Evolutionary conservation across 2,329 filamentous ascomycete genomes (phyloP).

Genomic region (Clarireedia hainanense): DNA sequence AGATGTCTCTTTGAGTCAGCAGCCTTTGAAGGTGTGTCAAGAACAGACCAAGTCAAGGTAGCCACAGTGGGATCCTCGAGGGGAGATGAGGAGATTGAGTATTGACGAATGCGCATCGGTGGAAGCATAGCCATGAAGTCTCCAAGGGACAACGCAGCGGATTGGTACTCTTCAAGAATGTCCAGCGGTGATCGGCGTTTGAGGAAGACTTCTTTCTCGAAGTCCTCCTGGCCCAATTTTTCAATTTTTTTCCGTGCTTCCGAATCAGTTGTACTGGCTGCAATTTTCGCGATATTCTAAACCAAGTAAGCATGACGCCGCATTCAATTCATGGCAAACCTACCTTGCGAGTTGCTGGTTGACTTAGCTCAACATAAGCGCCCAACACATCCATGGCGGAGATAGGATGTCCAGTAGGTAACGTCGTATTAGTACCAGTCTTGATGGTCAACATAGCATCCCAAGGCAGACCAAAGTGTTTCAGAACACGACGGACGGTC

Average conservation of each 20-base stretch:
- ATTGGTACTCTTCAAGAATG: conserved; percentile 56
- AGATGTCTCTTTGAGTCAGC: conserved; percentile 30
- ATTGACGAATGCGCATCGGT: conserved; percentile 71
- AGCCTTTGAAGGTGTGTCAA: conserved; percentile 38
- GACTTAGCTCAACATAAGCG: conserved; percentile 51
- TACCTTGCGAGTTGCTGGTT: conserved; percentile 45
- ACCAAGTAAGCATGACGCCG: background rate
- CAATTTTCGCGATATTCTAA: conserved; percentile 38
- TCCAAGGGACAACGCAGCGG: conserved; percentile 53
- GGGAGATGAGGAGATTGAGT: conserved; percentile 72
- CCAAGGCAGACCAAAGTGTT: conserved; percentile 6
- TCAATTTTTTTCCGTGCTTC: conserved; percentile 35
- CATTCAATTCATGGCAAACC: conserved; percentile 9
- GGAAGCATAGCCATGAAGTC: conserved; percentile 65
- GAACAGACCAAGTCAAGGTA: conserved; percentile 53
- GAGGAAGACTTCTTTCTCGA: conserved; percentile 24
- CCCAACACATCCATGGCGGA: conserved; percentile 46
- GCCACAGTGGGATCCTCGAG: conserved; percentile 56
- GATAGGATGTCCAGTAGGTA: conserved; percentile 40
- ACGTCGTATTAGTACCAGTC: conserved; percentile 31
- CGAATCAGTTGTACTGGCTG: conserved; percentile 39
- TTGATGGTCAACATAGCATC: conserved; percentile 47
- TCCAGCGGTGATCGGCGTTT: conserved; percentile 60
- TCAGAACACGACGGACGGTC: conserved; percentile 23
- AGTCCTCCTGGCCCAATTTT: conserved; percentile 29